Base-by-base conservation (phyloP, 805 yeast genomes). In the Ogataea nitratoaversa region DNA sequence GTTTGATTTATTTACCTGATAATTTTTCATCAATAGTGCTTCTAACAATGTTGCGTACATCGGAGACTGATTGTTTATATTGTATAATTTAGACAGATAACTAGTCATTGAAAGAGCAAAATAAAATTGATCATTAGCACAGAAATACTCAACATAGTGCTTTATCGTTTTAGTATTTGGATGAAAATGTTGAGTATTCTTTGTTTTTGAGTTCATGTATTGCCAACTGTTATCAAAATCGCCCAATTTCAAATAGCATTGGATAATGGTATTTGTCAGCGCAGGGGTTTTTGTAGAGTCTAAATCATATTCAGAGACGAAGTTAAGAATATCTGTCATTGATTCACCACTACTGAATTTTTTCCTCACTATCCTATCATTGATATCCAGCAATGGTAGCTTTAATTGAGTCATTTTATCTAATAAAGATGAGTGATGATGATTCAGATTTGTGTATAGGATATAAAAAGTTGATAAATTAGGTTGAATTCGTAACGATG, bases 391-490 rank as follows among this genome's bases (percentile, higher is more conserved):
- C 14, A 50, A 25, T 2, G 48, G 44, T 3, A 46, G 11, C 2
- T 33, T 13, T 9, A 32, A 25, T 6, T 32, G 33, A 3, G 39
- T 20, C 37, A 44, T 29, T 12, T 34, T 27, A 8, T 41, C 39
- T n/a, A 49, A 33, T 11, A 47, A 18, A 1, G 23, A 18, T n/a
- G 28, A 31, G 19, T 44, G 37, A 6, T 31, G 30, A 5, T 8
- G n/a, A 6, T 35, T 30, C 14, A 44, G 35, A 34, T 41, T 32
- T n/a, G 17, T 20, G 23, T 49, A 49, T 16, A 44, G 32, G 4
- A 49, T 37, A 29, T 36, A 41, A 16, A 45, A 19, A 2, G 51
- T 47, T 11, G 44, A 35, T 6, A 41, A 35, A 28, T 47, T 40
- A 4, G 47, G 46, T 6, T 12, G 28, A 4, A 28, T 16, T 2